Evolutionary conservation across 192 early-diverging fungal species (phyloP), one percentile per base, ranked within the genome.

Genomic region (Rhizoclosmatium globosum): DNA sequence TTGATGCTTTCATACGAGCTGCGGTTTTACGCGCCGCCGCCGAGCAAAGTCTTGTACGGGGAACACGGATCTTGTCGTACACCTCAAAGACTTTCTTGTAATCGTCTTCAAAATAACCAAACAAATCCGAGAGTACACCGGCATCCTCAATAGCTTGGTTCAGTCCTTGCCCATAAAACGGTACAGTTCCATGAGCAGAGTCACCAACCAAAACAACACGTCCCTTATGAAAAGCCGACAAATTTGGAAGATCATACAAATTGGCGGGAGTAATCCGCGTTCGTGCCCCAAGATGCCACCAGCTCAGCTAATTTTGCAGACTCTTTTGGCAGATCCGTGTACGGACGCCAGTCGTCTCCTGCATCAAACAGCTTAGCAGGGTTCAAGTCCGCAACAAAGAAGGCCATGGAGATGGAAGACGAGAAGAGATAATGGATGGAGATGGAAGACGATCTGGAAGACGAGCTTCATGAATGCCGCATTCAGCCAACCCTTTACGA

Each of bases 81-180:
- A 60, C 23, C 64, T 80, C 47, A 48, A 81, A 81, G 43, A 70
- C 68, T n/a, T n/a, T 70, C n/a, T 65, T 71, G 45, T 60, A 47
- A 23, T 45, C 47, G 11, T 46, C 46, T 19, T 9, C 58, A 48
- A 74, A 67, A 6, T 56, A 2, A 15, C 9, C 38, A 47, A 78
- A 48, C 1, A 82, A 56, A 21, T 82, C 79, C 4, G 56, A 41
- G 38, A 82, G 71, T 11, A 82, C 71, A 47, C 71, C 78, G 7
- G 62, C 77, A 56, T 82, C 81, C 47, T 82, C 81, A 0, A 82
- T 43, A 1, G 58, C 79, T n/a, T 43, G 39, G 47, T 61, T 66
- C 31, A 56, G 38, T 43, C 81, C 81, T 64, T 31, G 31, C 31
- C 31, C 31, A 0, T 31, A 31, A 31, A 31, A 76, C 13, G 81